Conservation (phyloP, 2,329 filamentous ascomycete species). For the Fusarium albosuccineum region DNA sequence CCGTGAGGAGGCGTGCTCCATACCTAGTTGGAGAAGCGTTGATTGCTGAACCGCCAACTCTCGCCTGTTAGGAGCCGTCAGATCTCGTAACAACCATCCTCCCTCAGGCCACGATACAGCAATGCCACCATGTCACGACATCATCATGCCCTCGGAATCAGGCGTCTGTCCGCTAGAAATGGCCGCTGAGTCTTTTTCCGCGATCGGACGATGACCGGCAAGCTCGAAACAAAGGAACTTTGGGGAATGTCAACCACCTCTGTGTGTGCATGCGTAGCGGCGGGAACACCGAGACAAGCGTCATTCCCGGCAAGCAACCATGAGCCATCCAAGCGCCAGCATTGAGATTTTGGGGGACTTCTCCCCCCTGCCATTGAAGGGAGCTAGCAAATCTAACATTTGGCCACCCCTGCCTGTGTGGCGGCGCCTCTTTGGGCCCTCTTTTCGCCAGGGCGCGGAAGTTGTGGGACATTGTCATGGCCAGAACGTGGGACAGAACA, state of each 20-base stretch:
- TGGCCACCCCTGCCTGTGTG: slow-evolving; percentile 39
- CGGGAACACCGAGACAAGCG: slow-evolving; percentile 47
- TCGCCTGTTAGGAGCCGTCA: slow-evolving; percentile 34
- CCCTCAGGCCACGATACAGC: slow-evolving; percentile 20
- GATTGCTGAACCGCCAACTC: slow-evolving; percentile 45
- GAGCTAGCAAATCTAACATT: slow-evolving; percentile 21
- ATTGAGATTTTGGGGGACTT: slow-evolving; percentile 28
- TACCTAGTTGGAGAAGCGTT: slow-evolving; percentile 47
- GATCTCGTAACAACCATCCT: slow-evolving; percentile 24
- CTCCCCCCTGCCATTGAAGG: slow-evolving; percentile 17
- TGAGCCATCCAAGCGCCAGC: slow-evolving; percentile 22
- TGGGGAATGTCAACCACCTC: slow-evolving; percentile 19
- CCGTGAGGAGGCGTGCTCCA: slow-evolving; percentile 46
- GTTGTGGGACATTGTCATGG: slow-evolving; percentile 39
- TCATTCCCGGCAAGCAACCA: slow-evolving; percentile 45
- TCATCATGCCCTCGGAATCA: slow-evolving; percentile 13
- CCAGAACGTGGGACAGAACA: slow-evolving; percentile 33
- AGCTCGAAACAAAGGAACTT: slow-evolving; percentile 40
- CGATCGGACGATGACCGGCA: slow-evolving; percentile 40
- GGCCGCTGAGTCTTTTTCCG: slow-evolving; percentile 27
- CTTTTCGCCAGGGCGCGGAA: slow-evolving; percentile 32
- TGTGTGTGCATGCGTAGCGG: slow-evolving; percentile 25
- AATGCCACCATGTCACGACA: slow-evolving; percentile 2
- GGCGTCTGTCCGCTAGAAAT: slow-evolving; percentile 15
- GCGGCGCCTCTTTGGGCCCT: slow-evolving; percentile 40